Evolutionary conservation across 768 basidiomycete genomes (phyloP), one percentile per base, ranked within the genome.

Genomic region (Hydnomerulius pinastri): DNA sequence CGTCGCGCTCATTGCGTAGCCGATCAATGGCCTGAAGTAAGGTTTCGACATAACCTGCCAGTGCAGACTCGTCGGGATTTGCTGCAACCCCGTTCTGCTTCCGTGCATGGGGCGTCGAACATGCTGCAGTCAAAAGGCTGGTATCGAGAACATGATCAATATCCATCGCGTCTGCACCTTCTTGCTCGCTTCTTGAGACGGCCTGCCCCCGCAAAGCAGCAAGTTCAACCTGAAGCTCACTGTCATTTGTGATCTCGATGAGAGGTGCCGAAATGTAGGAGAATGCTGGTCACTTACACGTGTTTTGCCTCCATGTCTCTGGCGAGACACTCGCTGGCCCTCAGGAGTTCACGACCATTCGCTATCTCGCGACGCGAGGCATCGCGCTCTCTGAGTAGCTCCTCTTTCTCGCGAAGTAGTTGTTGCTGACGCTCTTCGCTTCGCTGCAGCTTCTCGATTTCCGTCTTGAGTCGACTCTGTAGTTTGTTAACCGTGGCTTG

Each of bases 11-110:
- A 4, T 66, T 64, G 4, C 89, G 82, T 39, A 90, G 71, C 28
- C 88, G 80, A n/a, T 82, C 79, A 36, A 88, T 72, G 2, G 87
- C 82, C 23, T 66, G 66, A 43, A 90, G 71, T 20, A 90, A 72
- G 32, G 77, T 79, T 53, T 80, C 80, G 28, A 86, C 73, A 37
- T 78, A 69, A 17, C 58, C 63, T 15, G 78, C 69, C 13, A 70
- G 48, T 1, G 58, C 57, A 23, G 65, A 55, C 13, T 68, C 58
- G 35, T 50, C 49, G 9, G 54, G 35, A 57, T 57, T 51, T 20
- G 36, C 29, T 25, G 50, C 27, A 17, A 15, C 18, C 6, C 6
- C 38, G 30, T 41, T 43, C 25, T 17, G 24, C 38, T 29, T 25
- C 30, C 40, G 50, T 1, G 39, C n/a, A 33, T 33, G 54, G 47